A percentile compares a stretch with the other conserved stretches of the same genome.
phyloP scores from a whole-genome alignment of 2,329 filamentous ascomycete species.

The Trichoderma simmonsii region DNA sequence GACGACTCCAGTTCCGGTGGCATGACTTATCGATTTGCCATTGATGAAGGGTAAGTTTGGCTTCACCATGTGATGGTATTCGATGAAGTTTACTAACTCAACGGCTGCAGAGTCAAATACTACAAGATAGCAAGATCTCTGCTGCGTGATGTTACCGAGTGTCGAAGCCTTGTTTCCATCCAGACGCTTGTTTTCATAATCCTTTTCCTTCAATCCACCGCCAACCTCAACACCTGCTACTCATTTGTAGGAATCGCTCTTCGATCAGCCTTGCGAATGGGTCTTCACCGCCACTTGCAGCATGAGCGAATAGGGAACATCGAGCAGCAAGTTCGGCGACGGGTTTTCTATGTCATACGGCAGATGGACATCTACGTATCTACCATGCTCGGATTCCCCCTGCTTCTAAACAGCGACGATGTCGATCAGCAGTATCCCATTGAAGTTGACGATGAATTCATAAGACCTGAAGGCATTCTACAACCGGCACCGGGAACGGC shows the following conservation, averaged over 20 bases:
- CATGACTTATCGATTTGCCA: slow-evolving; percentile 48
- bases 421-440: slow-evolving; percentile 64
- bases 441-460: slow-evolving; percentile 65
- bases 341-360: slow-evolving; percentile 65
- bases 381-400: slow-evolving; percentile 63
- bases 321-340: slow-evolving; percentile 60
- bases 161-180: slow-evolving; percentile 69
- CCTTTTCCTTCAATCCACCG: slow-evolving; percentile 75
- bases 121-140: slow-evolving; percentile 66
- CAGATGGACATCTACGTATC: slow-evolving; percentile 71
- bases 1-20: slow-evolving; percentile 50
- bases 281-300: slow-evolving; percentile 69
- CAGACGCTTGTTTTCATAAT: slow-evolving; percentile 79
- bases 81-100: neutral
- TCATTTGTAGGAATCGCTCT: slow-evolving; percentile 76
- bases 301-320: slow-evolving; percentile 61
- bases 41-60: slow-evolving; percentile 52
- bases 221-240: slow-evolving; percentile 76
- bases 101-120: slow-evolving; percentile 61
- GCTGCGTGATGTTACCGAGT: slow-evolving; percentile 64
- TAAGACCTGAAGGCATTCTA: slow-evolving; percentile 56
- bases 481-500: slow-evolving; percentile 53
- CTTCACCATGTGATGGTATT: neutral
- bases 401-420: slow-evolving; percentile 61
- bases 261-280: slow-evolving; percentile 71